Percentiles rank a stretch among this genome's conserved stretches.
phyloP scores from a whole-genome alignment of 352 stramenopile species.

The Pseudoperonospora humuli region DNA sequence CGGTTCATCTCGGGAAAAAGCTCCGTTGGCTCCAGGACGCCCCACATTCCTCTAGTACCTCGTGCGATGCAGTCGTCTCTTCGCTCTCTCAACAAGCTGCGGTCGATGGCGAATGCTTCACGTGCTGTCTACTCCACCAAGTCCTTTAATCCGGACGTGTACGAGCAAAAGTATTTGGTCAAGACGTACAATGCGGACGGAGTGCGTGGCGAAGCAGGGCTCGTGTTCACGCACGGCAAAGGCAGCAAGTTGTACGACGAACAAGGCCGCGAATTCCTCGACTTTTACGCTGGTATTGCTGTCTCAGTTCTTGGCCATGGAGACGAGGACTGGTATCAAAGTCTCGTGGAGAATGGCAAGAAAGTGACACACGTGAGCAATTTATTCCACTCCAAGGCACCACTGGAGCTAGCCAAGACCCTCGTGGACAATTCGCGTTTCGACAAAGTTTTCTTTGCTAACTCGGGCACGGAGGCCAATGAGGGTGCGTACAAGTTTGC shows the following conservation, averaged over 20 bases:
- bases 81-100: not conserved
- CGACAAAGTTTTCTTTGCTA: constrained; percentile 98
- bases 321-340: constrained; percentile 81
- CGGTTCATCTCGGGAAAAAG: too few species aligned
- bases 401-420: constrained; percentile 90
- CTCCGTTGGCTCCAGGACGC: too few species aligned
- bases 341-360: constrained; percentile 51
- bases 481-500: constrained; percentile 86
- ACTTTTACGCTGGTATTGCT: constrained; percentile 94
- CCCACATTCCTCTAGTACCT: not conserved
- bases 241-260: constrained; percentile 89
- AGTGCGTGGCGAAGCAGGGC: constrained; percentile 50
- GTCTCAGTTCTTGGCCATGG: constrained; percentile 83
- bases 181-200: constrained; percentile 78
- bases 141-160: constrained; percentile 45
- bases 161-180: constrained; percentile 76
- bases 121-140: constrained; percentile 25
- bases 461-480: constrained; percentile 90
- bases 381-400: constrained; percentile 93
- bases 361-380: constrained; percentile 94
- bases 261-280: constrained; percentile 75
- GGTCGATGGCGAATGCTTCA: not conserved
- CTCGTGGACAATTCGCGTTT: constrained; percentile 94
- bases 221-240: constrained; percentile 83
- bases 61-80: not conserved